A percentile compares a stretch with the other conserved stretches of the same genome.
phyloP scores from a whole-genome alignment of 148 eudicot genomes.

The Rhododendron williamsianum region DNA sequence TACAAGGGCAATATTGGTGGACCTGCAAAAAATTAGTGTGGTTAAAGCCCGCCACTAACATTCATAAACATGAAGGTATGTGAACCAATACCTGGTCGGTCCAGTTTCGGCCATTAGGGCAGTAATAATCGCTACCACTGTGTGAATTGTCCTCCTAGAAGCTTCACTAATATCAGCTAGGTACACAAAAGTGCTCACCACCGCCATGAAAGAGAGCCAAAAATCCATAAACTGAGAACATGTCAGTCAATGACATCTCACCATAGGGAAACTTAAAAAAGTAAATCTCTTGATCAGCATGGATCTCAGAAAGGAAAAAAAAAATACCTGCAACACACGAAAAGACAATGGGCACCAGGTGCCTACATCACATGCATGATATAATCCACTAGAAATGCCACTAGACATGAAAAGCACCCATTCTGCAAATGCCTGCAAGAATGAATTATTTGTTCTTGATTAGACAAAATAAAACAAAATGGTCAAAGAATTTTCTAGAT shows the following conservation, averaged over 20 bases:
- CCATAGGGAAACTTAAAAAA: background rate
- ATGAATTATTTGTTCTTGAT: background rate
- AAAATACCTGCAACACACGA: slow-evolving; percentile 67
- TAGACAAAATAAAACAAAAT: background rate
- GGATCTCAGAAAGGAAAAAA: background rate
- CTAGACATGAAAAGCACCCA: slow-evolving; percentile 83
- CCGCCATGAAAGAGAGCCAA: slow-evolving; percentile 99
- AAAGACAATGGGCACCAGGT: slow-evolving; percentile 71
- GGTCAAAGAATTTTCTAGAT: background rate
- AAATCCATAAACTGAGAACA: slow-evolving; percentile 77
- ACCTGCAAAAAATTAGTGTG: slow-evolving; percentile 40
- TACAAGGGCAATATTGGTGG: slow-evolving; percentile 60
- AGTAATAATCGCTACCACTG: slow-evolving; percentile 68
- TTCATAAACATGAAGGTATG: background rate
- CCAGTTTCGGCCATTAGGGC: slow-evolving; percentile 82
- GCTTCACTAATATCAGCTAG: slow-evolving; percentile 65
- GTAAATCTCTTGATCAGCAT: background rate
- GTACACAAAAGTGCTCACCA: slow-evolving; percentile 89
- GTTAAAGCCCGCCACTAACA: slow-evolving; percentile 13
- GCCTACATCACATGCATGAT: slow-evolving; percentile 97
- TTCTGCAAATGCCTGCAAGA: slow-evolving; percentile 79
- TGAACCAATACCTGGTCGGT: slow-evolving; percentile 62
- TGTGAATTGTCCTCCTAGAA: slow-evolving; percentile 79
- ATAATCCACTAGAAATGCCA: slow-evolving; percentile 83
- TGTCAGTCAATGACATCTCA: background rate